A percentile compares a stretch with the other conserved stretches of the same genome.
Conservation (phyloP, 2,329 filamentous ascomycete species). For the Trichoderma sp. region DNA sequence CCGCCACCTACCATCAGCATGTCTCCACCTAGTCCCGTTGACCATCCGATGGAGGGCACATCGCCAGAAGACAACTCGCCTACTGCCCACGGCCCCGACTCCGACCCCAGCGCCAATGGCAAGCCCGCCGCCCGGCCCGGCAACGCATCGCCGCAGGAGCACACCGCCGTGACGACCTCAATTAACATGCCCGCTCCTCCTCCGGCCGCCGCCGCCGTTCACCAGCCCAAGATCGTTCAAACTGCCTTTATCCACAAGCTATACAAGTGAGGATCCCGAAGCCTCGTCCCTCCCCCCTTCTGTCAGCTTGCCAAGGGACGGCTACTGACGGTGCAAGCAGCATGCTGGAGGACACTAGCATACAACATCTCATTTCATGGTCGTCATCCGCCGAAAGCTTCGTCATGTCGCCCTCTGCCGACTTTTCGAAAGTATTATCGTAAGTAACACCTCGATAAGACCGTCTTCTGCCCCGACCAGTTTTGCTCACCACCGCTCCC, state of each 20-base stretch:
- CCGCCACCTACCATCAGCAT: conserved; percentile 54
- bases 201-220: conserved; percentile 66
- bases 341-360: conserved; percentile 91
- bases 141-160: conserved; percentile 40
- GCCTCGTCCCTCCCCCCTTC: not conserved
- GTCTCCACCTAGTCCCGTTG: conserved; percentile 55
- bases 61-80: conserved; percentile 48
- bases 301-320: not conserved
- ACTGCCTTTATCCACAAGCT: conserved; percentile 99
- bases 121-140: conserved; percentile 37
- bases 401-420: conserved; percentile 95
- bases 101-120: conserved; percentile 41
- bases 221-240: conserved; percentile 96
- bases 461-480: not conserved
- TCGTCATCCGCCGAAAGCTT: conserved; percentile 92
- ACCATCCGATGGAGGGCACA: conserved; percentile 62
- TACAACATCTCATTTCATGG: conserved; percentile 96
- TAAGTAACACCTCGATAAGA: conserved; percentile 51
- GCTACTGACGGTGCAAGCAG: conserved; percentile 1
- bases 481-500: not conserved
- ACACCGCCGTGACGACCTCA: conserved; percentile 28
- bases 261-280: conserved; percentile 70
- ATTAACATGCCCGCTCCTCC: conserved; percentile 50
- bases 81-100: conserved; percentile 45
- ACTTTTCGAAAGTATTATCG: conserved; percentile 98